Conservation (phyloP, 495 filamentous ascomycete species). For the Trichocladium uniseriatum region DNA sequence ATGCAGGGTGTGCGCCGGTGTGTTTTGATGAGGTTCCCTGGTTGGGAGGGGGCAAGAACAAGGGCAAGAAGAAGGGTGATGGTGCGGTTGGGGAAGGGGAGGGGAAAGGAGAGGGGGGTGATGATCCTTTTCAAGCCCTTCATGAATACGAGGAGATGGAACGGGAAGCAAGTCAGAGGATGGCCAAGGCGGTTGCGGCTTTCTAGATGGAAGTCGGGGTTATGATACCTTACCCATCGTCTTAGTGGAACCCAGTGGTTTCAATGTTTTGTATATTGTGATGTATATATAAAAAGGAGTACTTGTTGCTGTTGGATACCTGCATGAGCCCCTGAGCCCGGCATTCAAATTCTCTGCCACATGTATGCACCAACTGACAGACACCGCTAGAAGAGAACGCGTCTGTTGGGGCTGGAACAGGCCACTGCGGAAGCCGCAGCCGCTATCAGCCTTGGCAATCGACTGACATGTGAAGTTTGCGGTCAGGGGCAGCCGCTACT, state of each 20-base stretch:
- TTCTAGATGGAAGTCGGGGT: background rate
- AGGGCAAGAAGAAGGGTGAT: background rate
- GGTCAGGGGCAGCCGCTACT: constrained; percentile 16
- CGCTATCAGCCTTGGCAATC: constrained; percentile 7
- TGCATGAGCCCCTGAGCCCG: too few relatives aligned
- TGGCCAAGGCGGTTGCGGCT: background rate
- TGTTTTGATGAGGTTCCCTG: constrained; percentile 18
- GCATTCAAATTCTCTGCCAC: too few relatives aligned
- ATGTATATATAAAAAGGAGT: too few relatives aligned
- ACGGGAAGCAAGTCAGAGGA: too few relatives aligned
- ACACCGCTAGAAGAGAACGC: background rate
- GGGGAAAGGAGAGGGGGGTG: background rate
- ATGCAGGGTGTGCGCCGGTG: constrained; percentile 10
- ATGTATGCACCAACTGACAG: too few relatives aligned
- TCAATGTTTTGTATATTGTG: too few relatives aligned
- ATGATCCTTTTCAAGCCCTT: background rate
- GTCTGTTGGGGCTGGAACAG: background rate
- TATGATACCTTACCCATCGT: too few relatives aligned
- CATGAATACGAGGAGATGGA: too few relatives aligned
- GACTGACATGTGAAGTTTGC: constrained; percentile 29
- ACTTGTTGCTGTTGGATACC: too few relatives aligned
- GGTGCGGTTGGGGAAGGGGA: background rate
- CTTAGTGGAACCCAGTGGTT: too few relatives aligned
- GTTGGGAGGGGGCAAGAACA: constrained; percentile 8
- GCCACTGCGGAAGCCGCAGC: constrained; percentile 7